Conservation (phyloP, 2,329 filamentous ascomycete genomes). For the Trichoderma gracile region DNA sequence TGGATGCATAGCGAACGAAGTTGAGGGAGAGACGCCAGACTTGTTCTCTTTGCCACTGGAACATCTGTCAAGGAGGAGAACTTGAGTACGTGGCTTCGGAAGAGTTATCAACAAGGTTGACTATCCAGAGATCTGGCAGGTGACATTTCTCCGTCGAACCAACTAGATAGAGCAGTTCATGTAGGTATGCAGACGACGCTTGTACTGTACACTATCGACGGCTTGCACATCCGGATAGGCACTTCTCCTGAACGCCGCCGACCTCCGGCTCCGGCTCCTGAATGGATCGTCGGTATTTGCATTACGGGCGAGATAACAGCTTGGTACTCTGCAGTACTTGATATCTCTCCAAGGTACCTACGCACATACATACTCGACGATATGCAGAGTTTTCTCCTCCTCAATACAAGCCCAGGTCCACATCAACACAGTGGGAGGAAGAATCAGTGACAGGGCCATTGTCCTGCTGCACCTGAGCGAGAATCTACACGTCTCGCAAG, state of each 20-base stretch:
- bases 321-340: too few species aligned
- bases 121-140: not conserved
- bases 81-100: too few species aligned
- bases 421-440: constrained; percentile 11
- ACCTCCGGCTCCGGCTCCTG: not conserved
- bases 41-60: not conserved
- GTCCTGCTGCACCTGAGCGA: not conserved
- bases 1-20: not conserved
- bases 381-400: constrained; percentile 9
- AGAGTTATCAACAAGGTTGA: not conserved
- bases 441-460: not conserved
- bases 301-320: too few species aligned
- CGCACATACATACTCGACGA: too few species aligned
- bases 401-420: not conserved
- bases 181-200: too few species aligned
- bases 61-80: not conserved
- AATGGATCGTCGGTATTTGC: not conserved
- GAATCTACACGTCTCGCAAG: not conserved
- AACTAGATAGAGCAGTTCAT: too few species aligned
- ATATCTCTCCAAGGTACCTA: not conserved
- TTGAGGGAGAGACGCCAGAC: not conserved
- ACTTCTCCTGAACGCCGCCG: not conserved
- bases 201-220: too few species aligned
- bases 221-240: not conserved
- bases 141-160: too few species aligned